phyloP scores from a whole-genome alignment of 495 filamentous ascomycete species.

The Penicillium cinerascens region DNA sequence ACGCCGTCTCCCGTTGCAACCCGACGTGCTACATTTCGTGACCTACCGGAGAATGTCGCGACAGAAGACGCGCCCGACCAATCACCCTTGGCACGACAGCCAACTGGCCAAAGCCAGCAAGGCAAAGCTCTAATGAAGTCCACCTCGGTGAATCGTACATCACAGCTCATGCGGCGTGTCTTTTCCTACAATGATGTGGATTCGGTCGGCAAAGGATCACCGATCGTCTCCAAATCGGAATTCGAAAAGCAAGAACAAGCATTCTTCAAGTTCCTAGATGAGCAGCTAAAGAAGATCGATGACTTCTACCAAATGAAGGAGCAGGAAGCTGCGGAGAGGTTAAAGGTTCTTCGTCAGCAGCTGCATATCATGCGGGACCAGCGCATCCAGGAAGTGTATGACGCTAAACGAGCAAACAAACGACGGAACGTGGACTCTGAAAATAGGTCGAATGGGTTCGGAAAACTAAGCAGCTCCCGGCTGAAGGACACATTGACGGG shows the following conservation, averaged over 20 bases:
- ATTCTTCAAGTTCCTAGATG: constrained; percentile 75
- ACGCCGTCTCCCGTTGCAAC: constrained; percentile 30
- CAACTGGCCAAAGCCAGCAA: constrained; percentile 11
- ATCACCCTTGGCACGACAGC: constrained; percentile 9
- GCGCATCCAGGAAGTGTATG: constrained; percentile 64
- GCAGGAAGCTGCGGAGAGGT: constrained; percentile 66
- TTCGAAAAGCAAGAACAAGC: constrained; percentile 62
- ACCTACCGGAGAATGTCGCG: constrained; percentile 4
- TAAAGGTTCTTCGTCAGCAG: constrained; percentile 70
- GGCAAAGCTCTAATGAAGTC: constrained; percentile 13
- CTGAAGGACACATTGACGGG: constrained; percentile 30
- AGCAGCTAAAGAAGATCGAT: constrained; percentile 81
- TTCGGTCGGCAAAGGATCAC: constrained; percentile 27
- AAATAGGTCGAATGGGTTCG: constrained; percentile 19
- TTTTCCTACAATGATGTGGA: constrained; percentile 31
- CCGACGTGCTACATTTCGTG: constrained; percentile 17
- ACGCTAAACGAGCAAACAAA: constrained; percentile 12
- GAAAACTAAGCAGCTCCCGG: constrained; percentile 21
- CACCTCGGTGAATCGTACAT: constrained; percentile 19
- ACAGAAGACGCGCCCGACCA: constrained; percentile 6
- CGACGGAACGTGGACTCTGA: constrained; percentile 2
- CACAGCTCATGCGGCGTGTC: constrained; percentile 37
- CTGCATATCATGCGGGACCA: constrained; percentile 84
- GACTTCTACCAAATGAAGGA: constrained; percentile 81
- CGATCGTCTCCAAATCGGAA: constrained; percentile 45